Conservation (phyloP, 331 rosid species). For the Malus hybrid region DNA sequence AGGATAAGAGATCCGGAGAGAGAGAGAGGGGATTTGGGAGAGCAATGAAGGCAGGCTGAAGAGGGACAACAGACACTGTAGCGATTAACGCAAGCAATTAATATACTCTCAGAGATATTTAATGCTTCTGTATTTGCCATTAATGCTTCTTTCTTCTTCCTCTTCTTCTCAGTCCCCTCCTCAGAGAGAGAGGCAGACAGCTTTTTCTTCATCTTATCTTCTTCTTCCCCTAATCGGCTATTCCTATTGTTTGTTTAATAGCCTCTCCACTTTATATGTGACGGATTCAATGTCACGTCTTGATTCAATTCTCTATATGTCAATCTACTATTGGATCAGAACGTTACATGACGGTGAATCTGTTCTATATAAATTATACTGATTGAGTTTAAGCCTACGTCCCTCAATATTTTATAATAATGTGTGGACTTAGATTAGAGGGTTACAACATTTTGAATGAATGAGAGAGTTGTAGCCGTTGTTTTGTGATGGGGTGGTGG, state of each 20-base stretch:
- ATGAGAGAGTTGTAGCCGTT: no score
- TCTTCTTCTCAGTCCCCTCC: background rate
- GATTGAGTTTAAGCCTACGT: no score
- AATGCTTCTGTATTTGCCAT: constrained; percentile 24
- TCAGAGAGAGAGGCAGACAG: background rate
- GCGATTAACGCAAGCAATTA: constrained; percentile 21
- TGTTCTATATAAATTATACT: no score
- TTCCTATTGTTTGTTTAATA: background rate
- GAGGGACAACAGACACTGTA: constrained; percentile 10
- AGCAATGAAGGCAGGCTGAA: constrained; percentile 16
- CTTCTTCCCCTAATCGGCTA: background rate
- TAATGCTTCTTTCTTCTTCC: constrained; percentile 9
- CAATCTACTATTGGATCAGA: no score
- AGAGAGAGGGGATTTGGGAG: background rate
- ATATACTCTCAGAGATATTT: constrained; percentile 9
- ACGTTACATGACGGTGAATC: no score
- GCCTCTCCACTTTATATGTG: background rate
- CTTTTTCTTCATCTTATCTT: background rate
- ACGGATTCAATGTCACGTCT: no score
- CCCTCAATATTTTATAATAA: no score
- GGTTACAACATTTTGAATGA: no score
- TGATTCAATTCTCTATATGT: no score
- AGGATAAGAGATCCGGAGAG: constrained; percentile 10
- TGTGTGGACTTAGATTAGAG: no score
- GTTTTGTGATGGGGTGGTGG: no score